Conservation (phyloP, 768 basidiomycete genomes). For the Roridomyces roridus region DNA sequence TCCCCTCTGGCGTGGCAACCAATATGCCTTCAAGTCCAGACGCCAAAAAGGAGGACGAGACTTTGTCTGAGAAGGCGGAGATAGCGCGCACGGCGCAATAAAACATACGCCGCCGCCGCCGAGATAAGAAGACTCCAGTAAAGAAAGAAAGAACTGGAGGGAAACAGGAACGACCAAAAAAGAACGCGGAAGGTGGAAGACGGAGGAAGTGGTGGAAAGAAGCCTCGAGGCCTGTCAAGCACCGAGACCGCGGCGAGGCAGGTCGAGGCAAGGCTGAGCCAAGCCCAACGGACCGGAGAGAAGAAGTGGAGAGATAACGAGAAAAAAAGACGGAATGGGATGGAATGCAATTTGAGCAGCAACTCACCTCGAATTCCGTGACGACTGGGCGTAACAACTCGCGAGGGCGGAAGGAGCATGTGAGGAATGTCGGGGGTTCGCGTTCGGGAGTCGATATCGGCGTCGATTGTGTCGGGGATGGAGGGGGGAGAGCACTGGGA, state of each 20-base stretch:
- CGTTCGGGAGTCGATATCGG: conserved; percentile 25
- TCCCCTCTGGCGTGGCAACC: no score
- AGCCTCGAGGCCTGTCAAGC: no score
- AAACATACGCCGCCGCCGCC: no score
- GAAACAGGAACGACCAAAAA: no score
- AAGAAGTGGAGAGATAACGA: background rate
- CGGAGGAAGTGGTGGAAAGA: no score
- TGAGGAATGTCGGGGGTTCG: conserved; percentile 45
- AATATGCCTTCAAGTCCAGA: background rate
- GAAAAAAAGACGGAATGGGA: background rate
- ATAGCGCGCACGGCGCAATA: background rate
- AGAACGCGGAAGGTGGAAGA: no score
- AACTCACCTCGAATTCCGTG: conserved; percentile 3
- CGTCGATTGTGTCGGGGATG: conserved; percentile 22
- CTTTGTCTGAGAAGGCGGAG: background rate
- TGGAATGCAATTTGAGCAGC: conserved; percentile 2
- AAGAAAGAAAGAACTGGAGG: no score
- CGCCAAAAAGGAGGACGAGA: background rate
- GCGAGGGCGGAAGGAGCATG: conserved; percentile 56
- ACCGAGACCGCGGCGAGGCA: background rate
- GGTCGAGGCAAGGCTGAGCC: no score
- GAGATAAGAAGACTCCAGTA: no score
- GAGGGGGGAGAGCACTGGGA: no score
- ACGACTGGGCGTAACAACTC: conserved; percentile 44
- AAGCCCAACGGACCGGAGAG: no score